These are phyloP conservation scores for Cornus kousa DNA, from an alignment of 148 eudicot genomes.

Conservation along the genomic window DNA sequence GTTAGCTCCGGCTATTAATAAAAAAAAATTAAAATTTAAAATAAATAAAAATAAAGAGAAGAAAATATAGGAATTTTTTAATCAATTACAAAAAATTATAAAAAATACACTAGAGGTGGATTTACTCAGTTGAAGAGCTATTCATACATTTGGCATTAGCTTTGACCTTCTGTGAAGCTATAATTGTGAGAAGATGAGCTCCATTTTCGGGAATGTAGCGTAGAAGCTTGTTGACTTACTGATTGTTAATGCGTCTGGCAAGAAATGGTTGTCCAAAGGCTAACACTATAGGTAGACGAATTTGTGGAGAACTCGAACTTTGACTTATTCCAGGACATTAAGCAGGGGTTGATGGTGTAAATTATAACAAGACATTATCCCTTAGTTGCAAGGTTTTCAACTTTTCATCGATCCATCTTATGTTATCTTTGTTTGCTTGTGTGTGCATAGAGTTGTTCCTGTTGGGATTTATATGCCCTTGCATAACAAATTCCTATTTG, in stretches of 20 bases:
- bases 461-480: too few species aligned
- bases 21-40: too few species aligned
- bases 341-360: not conserved
- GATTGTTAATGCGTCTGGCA: not conserved
- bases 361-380: not conserved
- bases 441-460: too few species aligned
- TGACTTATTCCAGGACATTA: not conserved
- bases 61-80: too few species aligned
- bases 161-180: not conserved
- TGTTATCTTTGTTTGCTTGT: too few species aligned
- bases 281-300: not conserved
- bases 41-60: too few species aligned
- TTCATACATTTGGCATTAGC: not conserved
- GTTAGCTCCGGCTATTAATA: not conserved
- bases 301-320: not conserved
- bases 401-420: not conserved
- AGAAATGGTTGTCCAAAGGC: not conserved
- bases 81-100: too few species aligned
- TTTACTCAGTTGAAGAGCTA: not conserved
- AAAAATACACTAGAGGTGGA: not conserved
- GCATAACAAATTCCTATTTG: too few species aligned
- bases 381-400: not conserved
- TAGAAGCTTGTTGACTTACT: not conserved
- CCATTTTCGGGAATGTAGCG: too few species aligned
- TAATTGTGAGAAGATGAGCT: not conserved